Evolutionary conservation across 2,329 filamentous ascomycete genomes (phyloP), one percentile per base, ranked within the genome.

Genomic region (Aureobasidium sp.): DNA sequence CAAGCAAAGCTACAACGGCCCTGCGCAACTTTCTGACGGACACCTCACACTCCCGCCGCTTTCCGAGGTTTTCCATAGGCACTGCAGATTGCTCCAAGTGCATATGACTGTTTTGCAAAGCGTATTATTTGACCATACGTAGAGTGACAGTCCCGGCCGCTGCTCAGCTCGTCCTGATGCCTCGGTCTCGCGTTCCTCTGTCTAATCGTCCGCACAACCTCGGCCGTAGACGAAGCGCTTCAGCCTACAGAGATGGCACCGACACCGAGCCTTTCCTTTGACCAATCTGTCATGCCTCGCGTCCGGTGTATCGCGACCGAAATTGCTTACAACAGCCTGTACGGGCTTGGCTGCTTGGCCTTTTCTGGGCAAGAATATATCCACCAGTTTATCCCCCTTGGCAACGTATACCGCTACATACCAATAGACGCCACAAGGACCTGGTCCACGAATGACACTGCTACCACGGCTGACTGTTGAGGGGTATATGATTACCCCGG

Each of bases 341-440:
- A 56, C 27, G 37, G 52, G 52, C 52, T 56, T 56, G 52, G 52
- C 52, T 17, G 20, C 50, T 53, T 23, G 50, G 46, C 46, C 46
- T 37, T 37, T 37, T 12, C 50, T 52, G 34, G 50, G 52, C 52
- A 44, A 26, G n/a, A 37, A 56, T 44, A 56, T 56, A 58, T 26
- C 55, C 41, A 58, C 26, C 41, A 46, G 15, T 58, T 59, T 59
- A 59, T 27, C 42, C 42, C 12, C 42, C 56, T 59, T 59, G 56
- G 56, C 56, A 50, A 50, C 20, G 39, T 44, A 23, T 41, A 37
- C 5, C 29, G 26, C n/a, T 36, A 23, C 57, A 50, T 42, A 34
- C 20, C 27, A 26, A 56, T 29, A 12, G 5, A 42, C 52, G 52
- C 52, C 52, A 56, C 52, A 4, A 29, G 15, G 17, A 5, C 10